Percentiles rank a stretch among this genome's conserved stretches.
Conservation (phyloP, 352 stramenopile species). For the Pythium phragmiticola region DNA sequence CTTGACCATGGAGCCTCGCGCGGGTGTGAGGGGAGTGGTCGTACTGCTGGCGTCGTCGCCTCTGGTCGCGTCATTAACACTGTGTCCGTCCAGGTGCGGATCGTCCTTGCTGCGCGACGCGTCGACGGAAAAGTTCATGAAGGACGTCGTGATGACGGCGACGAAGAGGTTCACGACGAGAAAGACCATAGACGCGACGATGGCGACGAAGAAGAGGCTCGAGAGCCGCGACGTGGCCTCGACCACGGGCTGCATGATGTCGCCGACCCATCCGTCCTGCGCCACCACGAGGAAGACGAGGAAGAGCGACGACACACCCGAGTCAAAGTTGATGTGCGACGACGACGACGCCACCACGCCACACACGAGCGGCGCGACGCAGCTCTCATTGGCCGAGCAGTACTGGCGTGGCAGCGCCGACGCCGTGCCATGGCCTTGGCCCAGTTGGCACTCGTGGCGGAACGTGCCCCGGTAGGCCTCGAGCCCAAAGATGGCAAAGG, state of each 20-base stretch:
- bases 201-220: conserved; percentile 65
- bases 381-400: conserved; percentile 47
- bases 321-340: conserved; percentile 70
- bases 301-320: conserved; percentile 61
- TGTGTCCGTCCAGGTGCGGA: neutral
- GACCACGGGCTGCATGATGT: conserved; percentile 80
- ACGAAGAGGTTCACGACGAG: conserved; percentile 84
- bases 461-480: conserved; percentile 63
- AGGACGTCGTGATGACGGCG: conserved; percentile 79
- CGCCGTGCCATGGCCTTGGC: neutral
- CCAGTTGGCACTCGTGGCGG: conserved; percentile 43
- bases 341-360: conserved; percentile 34
- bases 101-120: conserved; percentile 5
- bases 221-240: conserved; percentile 56
- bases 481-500: conserved; percentile 76
- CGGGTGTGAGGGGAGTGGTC: too few relatives aligned
- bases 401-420: conserved; percentile 45
- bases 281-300: conserved; percentile 80
- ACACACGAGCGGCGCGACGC: conserved; percentile 30
- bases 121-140: conserved; percentile 80
- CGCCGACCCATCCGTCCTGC: conserved; percentile 71
- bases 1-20: conserved; percentile 39
- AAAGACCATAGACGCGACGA: conserved; percentile 77
- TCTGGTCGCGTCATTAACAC: conserved; percentile 17
- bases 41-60: conserved; percentile 18